phyloP scores from a whole-genome alignment of 2,329 filamentous ascomycete genomes.

The Cephalotrichum gorgonifer region DNA sequence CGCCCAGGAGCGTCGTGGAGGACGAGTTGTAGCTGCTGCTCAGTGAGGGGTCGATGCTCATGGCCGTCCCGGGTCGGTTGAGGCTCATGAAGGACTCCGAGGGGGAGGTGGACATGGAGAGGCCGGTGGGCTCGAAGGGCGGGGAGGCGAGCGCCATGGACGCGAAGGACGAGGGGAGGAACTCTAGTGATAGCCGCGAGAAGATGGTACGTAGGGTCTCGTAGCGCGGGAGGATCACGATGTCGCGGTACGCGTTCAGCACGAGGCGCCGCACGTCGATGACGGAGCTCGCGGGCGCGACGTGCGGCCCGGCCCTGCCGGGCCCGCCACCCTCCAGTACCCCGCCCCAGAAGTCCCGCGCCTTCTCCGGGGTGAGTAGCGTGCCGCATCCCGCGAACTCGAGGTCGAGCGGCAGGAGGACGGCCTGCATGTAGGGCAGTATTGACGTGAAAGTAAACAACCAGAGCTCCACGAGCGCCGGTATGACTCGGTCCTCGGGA shows the following conservation, averaged over 20 bases:
- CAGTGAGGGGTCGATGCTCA: slow-evolving; percentile 63
- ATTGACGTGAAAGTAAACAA: slow-evolving; percentile 84
- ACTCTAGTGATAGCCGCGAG: slow-evolving; percentile 79
- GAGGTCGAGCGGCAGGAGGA: slow-evolving; percentile 85
- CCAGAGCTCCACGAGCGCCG: slow-evolving; percentile 88
- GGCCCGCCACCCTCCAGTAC: slow-evolving; percentile 29
- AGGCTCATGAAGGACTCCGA: slow-evolving; percentile 34
- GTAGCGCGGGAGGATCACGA: slow-evolving; percentile 78
- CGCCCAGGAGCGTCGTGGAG: slow-evolving; percentile 68
- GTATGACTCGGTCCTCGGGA: slow-evolving; percentile 80
- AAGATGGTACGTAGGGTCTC: slow-evolving; percentile 84
- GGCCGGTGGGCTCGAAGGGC: slow-evolving; percentile 32
- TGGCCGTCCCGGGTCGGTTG: slow-evolving; percentile 60
- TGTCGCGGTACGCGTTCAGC: slow-evolving; percentile 78
- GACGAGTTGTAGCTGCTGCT: slow-evolving; percentile 67
- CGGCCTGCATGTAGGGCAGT: slow-evolving; percentile 86
- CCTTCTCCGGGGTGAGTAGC: slow-evolving; percentile 67
- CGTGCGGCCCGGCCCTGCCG: slow-evolving; percentile 23
- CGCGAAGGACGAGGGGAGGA: slow-evolving; percentile 43
- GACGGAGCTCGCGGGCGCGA: slow-evolving; percentile 38
- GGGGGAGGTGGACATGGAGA: slow-evolving; percentile 36
- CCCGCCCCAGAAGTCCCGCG: slow-evolving; percentile 83
- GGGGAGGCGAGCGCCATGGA: slow-evolving; percentile 44
- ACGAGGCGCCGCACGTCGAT: slow-evolving; percentile 86
- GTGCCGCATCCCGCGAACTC: slow-evolving; percentile 81